A percentile compares a stretch with the other conserved stretches of the same genome.
Conservation (phyloP, 371 early-diverging fungal species). For the Syncephalis plumigaleata region DNA sequence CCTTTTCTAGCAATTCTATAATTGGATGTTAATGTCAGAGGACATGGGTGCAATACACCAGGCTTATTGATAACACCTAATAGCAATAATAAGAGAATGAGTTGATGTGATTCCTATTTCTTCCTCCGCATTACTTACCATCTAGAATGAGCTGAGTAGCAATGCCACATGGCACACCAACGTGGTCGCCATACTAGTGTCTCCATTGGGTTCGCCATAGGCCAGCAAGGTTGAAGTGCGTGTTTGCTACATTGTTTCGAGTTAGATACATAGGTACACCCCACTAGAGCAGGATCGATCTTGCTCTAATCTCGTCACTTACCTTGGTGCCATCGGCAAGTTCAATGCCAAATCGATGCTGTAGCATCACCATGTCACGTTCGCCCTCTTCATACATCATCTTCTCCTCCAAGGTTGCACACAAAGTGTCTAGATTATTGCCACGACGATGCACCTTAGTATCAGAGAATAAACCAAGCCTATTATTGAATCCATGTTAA, state of each 20-base stretch:
- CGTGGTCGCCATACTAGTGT: constrained; percentile 94
- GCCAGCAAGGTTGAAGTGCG: constrained; percentile 82
- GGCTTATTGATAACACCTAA: constrained; percentile 22
- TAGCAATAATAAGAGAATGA: neutral
- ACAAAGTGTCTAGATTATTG: constrained; percentile 82
- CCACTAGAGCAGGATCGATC: neutral
- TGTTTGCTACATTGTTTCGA: constrained; percentile 30
- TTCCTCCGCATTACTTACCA: constrained; percentile 16
- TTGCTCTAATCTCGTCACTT: neutral
- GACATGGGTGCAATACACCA: constrained; percentile 91
- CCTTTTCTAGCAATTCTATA: constrained; percentile 66
- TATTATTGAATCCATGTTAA: neutral
- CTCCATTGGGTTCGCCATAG: constrained; percentile 78
- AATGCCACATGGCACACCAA: constrained; percentile 94
- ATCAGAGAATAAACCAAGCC: constrained; percentile 69
- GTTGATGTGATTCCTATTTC: neutral
- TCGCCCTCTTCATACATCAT: constrained; percentile 83
- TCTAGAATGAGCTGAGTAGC: constrained; percentile 82
- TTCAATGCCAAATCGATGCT: constrained; percentile 88
- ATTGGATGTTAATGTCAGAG: constrained; percentile 76
- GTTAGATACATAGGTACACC: neutral
- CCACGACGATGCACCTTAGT: constrained; percentile 43
- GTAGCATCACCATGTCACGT: constrained; percentile 92
- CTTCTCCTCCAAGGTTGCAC: constrained; percentile 85
- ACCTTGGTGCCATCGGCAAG: constrained; percentile 49